Conservation (phyloP, 352 stramenopile species). For the Phytophthora cactorum region DNA sequence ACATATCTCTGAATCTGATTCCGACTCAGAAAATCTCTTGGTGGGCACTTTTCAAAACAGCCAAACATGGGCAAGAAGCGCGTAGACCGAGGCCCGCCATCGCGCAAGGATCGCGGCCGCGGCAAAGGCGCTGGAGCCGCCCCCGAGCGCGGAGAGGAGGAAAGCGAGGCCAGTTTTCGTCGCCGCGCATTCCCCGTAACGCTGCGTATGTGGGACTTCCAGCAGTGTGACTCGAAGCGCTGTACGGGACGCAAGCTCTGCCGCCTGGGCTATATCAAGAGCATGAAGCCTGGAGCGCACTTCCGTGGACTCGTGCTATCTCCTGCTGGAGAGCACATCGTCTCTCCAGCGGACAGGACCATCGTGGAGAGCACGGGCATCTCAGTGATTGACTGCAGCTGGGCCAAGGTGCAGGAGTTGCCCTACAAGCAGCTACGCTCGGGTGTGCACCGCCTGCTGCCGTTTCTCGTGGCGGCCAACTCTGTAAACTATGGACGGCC, state of each 20-base stretch:
- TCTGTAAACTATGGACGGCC: constrained; percentile 99
- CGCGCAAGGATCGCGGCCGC: constrained; percentile 24
- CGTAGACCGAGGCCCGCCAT: constrained; percentile 24
- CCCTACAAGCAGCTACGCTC: constrained; percentile 95
- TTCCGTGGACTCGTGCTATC: constrained; percentile 97
- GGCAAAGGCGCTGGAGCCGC: constrained; percentile 1
- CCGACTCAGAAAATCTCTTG: neutral
- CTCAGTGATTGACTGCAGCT: constrained; percentile 98
- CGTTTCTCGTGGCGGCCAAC: constrained; percentile 98
- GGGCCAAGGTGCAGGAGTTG: constrained; percentile 96
- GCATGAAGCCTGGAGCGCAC: constrained; percentile 91
- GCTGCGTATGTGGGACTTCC: constrained; percentile 96
- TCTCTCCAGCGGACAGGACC: constrained; percentile 90
- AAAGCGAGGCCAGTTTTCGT: constrained; percentile 69
- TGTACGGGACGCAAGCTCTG: constrained; percentile 94
- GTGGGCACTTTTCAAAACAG: neutral
- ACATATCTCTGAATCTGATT: neutral
- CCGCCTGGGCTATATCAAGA: constrained; percentile 92
- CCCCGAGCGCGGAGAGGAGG: constrained; percentile 53
- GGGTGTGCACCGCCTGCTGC: constrained; percentile 95
- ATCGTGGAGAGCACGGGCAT: constrained; percentile 89
- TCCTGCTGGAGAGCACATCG: constrained; percentile 87
- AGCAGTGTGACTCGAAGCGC: constrained; percentile 95
- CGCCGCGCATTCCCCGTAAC: constrained; percentile 80
- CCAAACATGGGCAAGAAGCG: constrained; percentile 41